Evolutionary conservation across 2,329 filamentous ascomycete genomes (phyloP).

Genomic region (Fusarium pseudocircinatum): DNA sequence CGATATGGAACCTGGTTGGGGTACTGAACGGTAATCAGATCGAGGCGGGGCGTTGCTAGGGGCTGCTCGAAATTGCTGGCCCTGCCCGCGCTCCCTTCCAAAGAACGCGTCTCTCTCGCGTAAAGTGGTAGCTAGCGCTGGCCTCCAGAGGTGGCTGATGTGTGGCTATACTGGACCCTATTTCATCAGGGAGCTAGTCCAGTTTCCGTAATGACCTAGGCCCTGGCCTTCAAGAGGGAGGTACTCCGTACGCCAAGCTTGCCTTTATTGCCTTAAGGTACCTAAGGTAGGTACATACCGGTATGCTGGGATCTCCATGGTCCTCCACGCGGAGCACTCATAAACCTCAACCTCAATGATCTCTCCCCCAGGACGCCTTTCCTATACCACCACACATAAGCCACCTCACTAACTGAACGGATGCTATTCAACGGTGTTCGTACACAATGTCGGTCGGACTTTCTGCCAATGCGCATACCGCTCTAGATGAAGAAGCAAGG

Average conservation of each 20-base stretch:
- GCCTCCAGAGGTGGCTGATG: slow-evolving; percentile 11
- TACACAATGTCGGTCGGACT: slow-evolving; percentile 62
- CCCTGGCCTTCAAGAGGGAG: background rate
- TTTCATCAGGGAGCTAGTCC: slow-evolving; percentile 9
- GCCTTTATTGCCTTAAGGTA: background rate
- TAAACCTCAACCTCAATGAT: background rate
- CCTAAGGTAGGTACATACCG: no score
- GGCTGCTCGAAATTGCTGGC: slow-evolving; percentile 25
- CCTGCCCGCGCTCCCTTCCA: slow-evolving; percentile 11
- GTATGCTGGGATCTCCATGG: background rate
- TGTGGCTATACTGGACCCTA: background rate
- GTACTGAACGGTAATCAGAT: background rate
- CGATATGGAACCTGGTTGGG: background rate
- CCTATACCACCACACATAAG: background rate
- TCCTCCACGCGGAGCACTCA: slow-evolving; percentile 5
- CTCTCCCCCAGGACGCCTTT: background rate
- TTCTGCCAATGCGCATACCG: slow-evolving; percentile 55
- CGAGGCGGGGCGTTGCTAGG: slow-evolving; percentile 34
- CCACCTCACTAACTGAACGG: background rate
- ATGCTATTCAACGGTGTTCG: background rate
- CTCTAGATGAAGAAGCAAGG: slow-evolving; percentile 72
- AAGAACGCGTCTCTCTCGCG: slow-evolving; percentile 39
- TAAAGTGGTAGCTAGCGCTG: slow-evolving; percentile 37
- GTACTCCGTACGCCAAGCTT: background rate
- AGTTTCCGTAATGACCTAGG: slow-evolving; percentile 25